Conservation (phyloP, 345 rosid species). For the Populus nigra region DNA sequence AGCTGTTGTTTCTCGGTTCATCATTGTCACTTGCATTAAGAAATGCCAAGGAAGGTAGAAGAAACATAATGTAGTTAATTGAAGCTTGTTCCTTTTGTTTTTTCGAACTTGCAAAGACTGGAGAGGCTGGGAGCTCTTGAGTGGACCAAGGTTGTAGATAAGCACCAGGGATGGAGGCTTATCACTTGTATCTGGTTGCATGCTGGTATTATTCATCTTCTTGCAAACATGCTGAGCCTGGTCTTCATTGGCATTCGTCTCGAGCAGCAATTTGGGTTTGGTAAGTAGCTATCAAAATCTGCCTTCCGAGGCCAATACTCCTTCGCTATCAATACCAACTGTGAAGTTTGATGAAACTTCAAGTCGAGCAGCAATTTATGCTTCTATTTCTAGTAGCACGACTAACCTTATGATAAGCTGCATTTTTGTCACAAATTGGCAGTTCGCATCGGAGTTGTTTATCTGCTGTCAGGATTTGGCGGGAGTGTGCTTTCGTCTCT, state of each 20-base stretch:
- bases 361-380: background rate
- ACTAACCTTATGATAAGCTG: background rate
- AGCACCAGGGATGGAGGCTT: constrained; percentile 33
- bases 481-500: constrained; percentile 26
- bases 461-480: constrained; percentile 26
- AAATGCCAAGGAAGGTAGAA: background rate
- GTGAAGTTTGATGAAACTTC: background rate
- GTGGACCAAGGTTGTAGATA: constrained; percentile 14
- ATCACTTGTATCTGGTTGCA: constrained; percentile 31
- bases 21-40: background rate
- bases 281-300: constrained; percentile 11
- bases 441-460: constrained; percentile 25
- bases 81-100: background rate
- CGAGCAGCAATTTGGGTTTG: constrained; percentile 33
- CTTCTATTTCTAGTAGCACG: background rate
- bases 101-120: constrained; percentile 10
- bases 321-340: background rate
- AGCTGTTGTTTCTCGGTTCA: background rate
- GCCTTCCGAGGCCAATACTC: background rate
- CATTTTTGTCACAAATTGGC: background rate
- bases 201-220: constrained; percentile 31
- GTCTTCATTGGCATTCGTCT: constrained; percentile 28
- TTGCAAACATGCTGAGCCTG: constrained; percentile 29
- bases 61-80: background rate
- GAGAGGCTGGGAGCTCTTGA: constrained; percentile 26